Percentiles rank a stretch among this genome's conserved stretches.
phyloP scores from a whole-genome alignment of 768 basidiomycete species.

The Thelephora ganbajun region DNA sequence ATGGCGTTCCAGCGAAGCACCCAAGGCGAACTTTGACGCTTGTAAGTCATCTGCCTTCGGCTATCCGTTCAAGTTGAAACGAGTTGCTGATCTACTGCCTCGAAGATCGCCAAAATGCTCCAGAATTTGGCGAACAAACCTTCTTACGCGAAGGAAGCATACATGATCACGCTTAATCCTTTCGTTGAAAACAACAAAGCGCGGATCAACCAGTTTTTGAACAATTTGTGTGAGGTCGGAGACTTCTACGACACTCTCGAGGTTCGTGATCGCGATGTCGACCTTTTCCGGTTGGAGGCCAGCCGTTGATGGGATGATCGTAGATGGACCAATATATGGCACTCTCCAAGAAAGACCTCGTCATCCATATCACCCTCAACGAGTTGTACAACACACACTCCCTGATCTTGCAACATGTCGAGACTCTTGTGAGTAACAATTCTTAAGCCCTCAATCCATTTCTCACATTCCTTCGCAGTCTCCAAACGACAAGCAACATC shows the following conservation, averaged over 20 bases:
- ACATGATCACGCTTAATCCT: constrained; percentile 97
- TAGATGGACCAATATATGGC: constrained; percentile 99
- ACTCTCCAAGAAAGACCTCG: constrained; percentile 94
- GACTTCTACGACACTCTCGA: constrained; percentile 99
- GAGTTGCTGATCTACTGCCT: not conserved
- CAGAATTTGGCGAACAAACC: constrained; percentile 99
- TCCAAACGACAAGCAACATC: constrained; percentile 93
- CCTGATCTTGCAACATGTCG: constrained; percentile 87
- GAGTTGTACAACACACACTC: constrained; percentile 99
- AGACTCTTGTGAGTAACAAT: constrained; percentile 59
- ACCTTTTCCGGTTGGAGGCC: not conserved
- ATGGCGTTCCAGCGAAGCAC: constrained; percentile 95
- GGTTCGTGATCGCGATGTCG: constrained; percentile 26
- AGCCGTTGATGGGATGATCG: not conserved
- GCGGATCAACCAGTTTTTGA: constrained; percentile 93
- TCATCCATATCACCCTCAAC: constrained; percentile 97
- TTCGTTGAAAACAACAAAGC: constrained; percentile 99
- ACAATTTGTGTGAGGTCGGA: constrained; percentile 93
- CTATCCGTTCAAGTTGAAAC: not conserved
- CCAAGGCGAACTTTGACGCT: constrained; percentile 92
- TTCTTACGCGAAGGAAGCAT: constrained; percentile 92
- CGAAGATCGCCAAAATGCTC: constrained; percentile 96
- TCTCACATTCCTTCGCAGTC: constrained; percentile 40
- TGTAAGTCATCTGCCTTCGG: constrained; percentile 21
- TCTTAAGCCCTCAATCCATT: not conserved